These are phyloP conservation scores for Diddensiella caesifluorescens DNA, from an alignment of 805 yeast species.

Conservation along the genomic window DNA sequence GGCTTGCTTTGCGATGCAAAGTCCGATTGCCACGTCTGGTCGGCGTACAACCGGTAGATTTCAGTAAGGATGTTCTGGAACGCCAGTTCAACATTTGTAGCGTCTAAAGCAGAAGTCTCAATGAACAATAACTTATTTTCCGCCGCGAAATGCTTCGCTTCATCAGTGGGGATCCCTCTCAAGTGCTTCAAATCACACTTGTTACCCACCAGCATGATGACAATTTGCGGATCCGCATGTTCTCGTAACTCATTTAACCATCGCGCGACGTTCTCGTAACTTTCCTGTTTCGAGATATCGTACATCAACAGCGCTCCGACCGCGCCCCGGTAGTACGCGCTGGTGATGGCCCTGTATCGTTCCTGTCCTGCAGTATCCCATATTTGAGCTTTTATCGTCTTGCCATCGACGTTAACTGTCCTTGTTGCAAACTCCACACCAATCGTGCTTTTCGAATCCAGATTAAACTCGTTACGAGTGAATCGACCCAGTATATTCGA, in stretches of 20 bases:
- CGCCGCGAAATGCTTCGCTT: constrained; percentile 86
- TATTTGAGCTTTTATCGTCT: constrained; percentile 92
- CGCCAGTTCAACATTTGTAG: constrained; percentile 91
- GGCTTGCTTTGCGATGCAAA: constrained; percentile 54
- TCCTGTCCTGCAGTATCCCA: constrained; percentile 99
- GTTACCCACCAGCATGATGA: constrained; percentile 94
- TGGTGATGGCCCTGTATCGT: constrained; percentile 94
- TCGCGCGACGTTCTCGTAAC: constrained; percentile 81
- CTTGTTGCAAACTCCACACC: constrained; percentile 98
- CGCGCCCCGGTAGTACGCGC: constrained; percentile 97
- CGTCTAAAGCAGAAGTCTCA: constrained; percentile 85
- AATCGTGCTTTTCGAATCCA: constrained; percentile 89
- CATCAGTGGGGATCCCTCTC: constrained; percentile 96
- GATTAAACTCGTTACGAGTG: constrained; percentile 91
- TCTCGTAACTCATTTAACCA: constrained; percentile 93
- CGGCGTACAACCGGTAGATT: constrained; percentile 94
- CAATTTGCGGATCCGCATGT: constrained; percentile 95
- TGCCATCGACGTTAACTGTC: constrained; percentile 90
- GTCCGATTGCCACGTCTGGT: constrained; percentile 84
- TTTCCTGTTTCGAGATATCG: constrained; percentile 92
- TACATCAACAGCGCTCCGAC: constrained; percentile 95
- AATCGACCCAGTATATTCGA: constrained; percentile 89
- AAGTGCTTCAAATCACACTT: constrained; percentile 91
- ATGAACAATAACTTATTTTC: constrained; percentile 90
- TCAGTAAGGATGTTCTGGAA: constrained; percentile 90